phyloP scores from a whole-genome alignment of 768 basidiomycete species.

The Crucibulum laeve region DNA sequence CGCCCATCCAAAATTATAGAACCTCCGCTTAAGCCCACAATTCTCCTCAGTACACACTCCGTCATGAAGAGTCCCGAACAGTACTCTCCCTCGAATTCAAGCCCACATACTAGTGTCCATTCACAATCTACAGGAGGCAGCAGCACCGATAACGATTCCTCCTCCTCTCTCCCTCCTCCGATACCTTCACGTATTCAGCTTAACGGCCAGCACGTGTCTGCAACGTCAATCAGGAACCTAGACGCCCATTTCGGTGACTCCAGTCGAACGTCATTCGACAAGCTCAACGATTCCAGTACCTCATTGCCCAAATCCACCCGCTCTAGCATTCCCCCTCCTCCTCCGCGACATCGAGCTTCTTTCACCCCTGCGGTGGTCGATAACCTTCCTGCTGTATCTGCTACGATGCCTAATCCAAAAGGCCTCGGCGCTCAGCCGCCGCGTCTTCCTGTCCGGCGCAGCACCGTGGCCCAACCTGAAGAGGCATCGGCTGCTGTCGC shows the following conservation, averaged over 20 bases:
- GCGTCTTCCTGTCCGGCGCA: conserved; percentile 42
- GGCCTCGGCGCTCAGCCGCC: conserved; percentile 27
- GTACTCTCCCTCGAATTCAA: no score
- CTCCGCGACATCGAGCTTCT: conserved; percentile 17
- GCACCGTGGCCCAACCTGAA: conserved; percentile 17
- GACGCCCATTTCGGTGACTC: conserved; percentile 26
- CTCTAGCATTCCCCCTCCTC: conserved; percentile 15
- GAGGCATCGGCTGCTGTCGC: conserved; percentile 12
- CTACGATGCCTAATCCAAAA: conserved; percentile 9
- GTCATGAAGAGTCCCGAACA: no score
- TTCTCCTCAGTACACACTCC: no score
- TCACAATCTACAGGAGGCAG: no score
- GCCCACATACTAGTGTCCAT: no score
- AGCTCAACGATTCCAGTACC: conserved; percentile 11
- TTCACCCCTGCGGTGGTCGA: conserved; percentile 11
- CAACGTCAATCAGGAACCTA: conserved; percentile 8
- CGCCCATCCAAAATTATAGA: conserved; percentile 12
- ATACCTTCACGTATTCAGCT: no score
- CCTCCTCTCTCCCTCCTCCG: no score
- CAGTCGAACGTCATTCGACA: conserved; percentile 35
- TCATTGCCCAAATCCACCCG: conserved; percentile 29
- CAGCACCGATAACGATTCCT: no score
- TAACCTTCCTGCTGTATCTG: conserved; percentile 8
- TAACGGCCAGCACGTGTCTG: background rate
- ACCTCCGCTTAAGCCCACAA: conserved; percentile 7